Evolutionary conservation across 345 rosid species (phyloP).

Genomic region (Murraya koenigii): DNA sequence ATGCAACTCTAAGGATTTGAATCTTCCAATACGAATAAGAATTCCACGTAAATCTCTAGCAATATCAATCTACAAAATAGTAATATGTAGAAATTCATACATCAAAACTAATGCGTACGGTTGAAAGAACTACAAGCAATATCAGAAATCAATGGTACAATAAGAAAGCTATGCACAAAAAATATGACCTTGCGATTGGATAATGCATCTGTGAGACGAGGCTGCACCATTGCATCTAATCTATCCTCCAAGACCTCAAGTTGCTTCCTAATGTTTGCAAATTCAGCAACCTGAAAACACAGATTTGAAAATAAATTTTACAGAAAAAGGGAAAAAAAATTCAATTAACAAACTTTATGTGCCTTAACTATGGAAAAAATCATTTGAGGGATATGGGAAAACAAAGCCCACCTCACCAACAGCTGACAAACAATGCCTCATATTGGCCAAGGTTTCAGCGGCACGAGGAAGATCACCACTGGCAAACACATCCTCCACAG

Average conservation of each 20-base stretch:
- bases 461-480: slow-evolving; percentile 99
- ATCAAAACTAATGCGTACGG: not conserved
- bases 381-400: not conserved
- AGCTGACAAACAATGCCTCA: slow-evolving; percentile 98
- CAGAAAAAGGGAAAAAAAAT: not conserved
- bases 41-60: slow-evolving; percentile 94
- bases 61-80: slow-evolving; percentile 63
- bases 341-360: not conserved
- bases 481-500: slow-evolving; percentile 96
- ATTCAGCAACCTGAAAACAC: slow-evolving; percentile 81
- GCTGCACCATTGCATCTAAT: slow-evolving; percentile 93
- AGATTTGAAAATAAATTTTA: not conserved
- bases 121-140: not conserved
- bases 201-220: slow-evolving; percentile 90
- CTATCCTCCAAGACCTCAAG: slow-evolving; percentile 94
- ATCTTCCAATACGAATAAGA: slow-evolving; percentile 92
- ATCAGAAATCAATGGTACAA: slow-evolving; percentile 5
- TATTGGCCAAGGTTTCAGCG: slow-evolving; percentile 97
- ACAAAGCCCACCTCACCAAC: slow-evolving; percentile 77
- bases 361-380: not conserved
- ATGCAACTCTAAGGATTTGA: slow-evolving; percentile 80
- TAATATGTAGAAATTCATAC: slow-evolving; percentile 1
- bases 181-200: slow-evolving; percentile 77
- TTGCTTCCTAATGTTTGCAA: slow-evolving; percentile 94
- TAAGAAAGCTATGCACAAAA: not conserved